Conservation (phyloP, 257 asterid genomes). For the Scutellaria galericulata region DNA sequence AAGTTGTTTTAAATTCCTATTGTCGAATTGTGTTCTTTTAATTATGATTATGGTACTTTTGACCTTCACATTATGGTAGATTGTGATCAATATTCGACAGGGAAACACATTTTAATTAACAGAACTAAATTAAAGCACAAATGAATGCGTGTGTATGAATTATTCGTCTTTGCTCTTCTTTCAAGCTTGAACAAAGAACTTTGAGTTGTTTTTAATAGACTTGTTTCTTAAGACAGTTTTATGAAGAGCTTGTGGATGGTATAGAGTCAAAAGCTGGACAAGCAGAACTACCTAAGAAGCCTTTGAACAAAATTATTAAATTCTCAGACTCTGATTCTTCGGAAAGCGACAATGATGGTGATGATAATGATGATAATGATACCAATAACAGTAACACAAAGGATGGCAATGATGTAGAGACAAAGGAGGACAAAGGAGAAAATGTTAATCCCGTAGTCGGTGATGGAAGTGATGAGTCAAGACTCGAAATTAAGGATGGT, state of each 20-base stretch:
- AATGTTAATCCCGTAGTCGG: slow-evolving; percentile 34
- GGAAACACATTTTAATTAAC: slow-evolving; percentile 2
- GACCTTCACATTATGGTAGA: neutral
- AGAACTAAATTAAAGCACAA: neutral
- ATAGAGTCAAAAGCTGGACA: slow-evolving; percentile 42
- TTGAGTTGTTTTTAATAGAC: slow-evolving; percentile 7
- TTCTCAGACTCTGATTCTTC: slow-evolving; percentile 73
- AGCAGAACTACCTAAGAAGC: slow-evolving; percentile 50
- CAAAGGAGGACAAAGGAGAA: slow-evolving; percentile 34
- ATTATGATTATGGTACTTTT: neutral
- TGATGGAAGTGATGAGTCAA: slow-evolving; percentile 39
- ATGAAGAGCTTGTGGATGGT: slow-evolving; percentile 81
- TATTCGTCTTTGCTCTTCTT: slow-evolving; percentile 5
- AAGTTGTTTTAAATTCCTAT: neutral
- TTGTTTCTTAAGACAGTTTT: slow-evolving; percentile 55
- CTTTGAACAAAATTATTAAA: slow-evolving; percentile 73
- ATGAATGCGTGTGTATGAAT: neutral
- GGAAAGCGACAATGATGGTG: slow-evolving; percentile 56
- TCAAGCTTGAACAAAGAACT: slow-evolving; percentile 20
- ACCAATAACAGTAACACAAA: slow-evolving; percentile 41
- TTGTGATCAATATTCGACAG: slow-evolving; percentile 3
- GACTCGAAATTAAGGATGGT: slow-evolving; percentile 42
- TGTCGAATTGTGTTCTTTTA: too few species aligned
- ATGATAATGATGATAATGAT: slow-evolving; percentile 41
- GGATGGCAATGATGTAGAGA: slow-evolving; percentile 32